These are phyloP conservation scores for Colletotrichum paranaense DNA, from an alignment of 2,329 filamentous ascomycete species.

Conservation along the genomic window DNA sequence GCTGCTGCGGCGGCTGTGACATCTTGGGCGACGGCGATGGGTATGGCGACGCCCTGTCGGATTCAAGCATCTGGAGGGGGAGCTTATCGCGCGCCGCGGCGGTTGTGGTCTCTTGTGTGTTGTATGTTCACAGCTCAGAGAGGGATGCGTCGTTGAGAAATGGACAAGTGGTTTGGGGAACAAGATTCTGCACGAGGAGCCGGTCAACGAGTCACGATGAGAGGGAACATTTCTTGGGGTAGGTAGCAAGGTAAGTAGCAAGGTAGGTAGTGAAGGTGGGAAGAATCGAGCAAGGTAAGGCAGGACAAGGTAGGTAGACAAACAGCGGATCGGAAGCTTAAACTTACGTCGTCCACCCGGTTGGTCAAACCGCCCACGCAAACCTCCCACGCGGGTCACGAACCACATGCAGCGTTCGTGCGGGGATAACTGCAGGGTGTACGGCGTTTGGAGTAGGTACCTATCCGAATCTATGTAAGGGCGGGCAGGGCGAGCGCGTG, in stretches of 20 bases:
- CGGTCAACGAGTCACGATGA: not conserved
- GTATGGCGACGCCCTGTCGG: not conserved
- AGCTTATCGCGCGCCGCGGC: not conserved
- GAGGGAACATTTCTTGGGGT: not conserved
- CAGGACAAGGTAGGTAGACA: no score
- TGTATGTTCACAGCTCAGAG: not conserved
- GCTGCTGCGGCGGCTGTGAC: no score
- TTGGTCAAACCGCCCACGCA: constrained; percentile 1
- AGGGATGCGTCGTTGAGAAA: not conserved
- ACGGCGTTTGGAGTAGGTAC: not conserved
- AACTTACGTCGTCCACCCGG: constrained; percentile 25
- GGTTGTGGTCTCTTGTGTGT: not conserved
- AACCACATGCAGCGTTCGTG: not conserved
- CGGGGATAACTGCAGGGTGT: not conserved
- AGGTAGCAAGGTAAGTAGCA: not conserved
- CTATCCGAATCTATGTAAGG: no score
- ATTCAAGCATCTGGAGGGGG: not conserved
- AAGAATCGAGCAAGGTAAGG: not conserved
- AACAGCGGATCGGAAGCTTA: constrained; percentile 24
- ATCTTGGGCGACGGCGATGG: not conserved
- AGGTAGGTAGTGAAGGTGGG: not conserved
- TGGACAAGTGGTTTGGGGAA: not conserved
- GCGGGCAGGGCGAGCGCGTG: not conserved
- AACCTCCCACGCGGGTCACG: not conserved
- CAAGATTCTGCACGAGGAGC: not conserved